Conservation (phyloP, 1,139 yeast genomes). For the Blastobotrys indianensis region DNA sequence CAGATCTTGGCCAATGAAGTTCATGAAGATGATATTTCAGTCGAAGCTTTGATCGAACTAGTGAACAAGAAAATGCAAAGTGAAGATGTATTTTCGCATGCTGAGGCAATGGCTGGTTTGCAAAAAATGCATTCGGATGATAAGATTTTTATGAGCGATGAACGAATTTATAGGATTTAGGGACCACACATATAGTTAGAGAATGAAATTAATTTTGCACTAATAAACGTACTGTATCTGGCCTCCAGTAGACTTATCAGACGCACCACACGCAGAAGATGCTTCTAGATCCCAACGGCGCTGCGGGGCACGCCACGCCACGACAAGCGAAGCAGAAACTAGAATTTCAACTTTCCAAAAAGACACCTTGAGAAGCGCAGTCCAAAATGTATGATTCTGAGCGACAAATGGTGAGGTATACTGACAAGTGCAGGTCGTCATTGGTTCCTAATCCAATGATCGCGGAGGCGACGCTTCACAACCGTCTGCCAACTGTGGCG, state of each 20-base stretch:
- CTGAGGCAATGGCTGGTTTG: constrained; percentile 36
- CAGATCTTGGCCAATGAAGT: constrained; percentile 29
- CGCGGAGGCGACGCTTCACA: constrained; percentile 62
- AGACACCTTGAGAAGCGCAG: background rate
- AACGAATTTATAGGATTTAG: constrained; percentile 12
- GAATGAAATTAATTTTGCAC: background rate
- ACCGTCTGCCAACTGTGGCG: constrained; percentile 52
- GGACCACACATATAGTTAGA: background rate
- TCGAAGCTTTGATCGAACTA: constrained; percentile 27
- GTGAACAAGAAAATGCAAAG: constrained; percentile 32
- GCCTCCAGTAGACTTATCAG: background rate
- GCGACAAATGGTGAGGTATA: background rate
- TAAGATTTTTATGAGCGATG: constrained; percentile 31
- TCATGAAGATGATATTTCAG: constrained; percentile 27
- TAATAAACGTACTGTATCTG: background rate
- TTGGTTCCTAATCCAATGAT: constrained; percentile 49
- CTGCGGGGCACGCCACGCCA: background rate
- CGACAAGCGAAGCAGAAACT: background rate
- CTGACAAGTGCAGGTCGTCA: constrained; percentile 3
- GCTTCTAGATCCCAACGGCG: background rate
- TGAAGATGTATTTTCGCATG: constrained; percentile 33
- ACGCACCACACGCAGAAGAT: background rate
- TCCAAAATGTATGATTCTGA: constrained; percentile 1
- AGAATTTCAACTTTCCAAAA: background rate
- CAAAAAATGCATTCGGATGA: constrained; percentile 33